Conservation (phyloP, 1,139 yeast genomes). For the Entelexis sorbosivorans region DNA sequence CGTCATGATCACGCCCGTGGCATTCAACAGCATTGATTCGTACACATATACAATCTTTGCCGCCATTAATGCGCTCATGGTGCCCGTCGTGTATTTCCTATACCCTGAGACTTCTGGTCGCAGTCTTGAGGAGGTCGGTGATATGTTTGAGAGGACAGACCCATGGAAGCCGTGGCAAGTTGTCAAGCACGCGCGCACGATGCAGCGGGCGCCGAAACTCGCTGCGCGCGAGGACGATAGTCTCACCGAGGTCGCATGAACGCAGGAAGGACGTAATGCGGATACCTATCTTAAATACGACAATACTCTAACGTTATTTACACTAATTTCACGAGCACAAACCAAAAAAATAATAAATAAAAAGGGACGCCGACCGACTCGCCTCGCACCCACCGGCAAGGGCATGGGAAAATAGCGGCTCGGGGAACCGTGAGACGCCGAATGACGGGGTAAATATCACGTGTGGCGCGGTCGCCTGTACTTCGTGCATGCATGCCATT, state of each 20-base stretch:
- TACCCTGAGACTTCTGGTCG: slow-evolving; percentile 37
- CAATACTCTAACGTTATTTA: too few species aligned
- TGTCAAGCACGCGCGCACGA: slow-evolving; percentile 25
- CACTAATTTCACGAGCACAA: too few species aligned
- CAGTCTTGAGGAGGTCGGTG: slow-evolving; percentile 39
- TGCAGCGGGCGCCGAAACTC: slow-evolving; percentile 10
- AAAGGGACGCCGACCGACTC: too few species aligned
- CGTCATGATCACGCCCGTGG: slow-evolving; percentile 36
- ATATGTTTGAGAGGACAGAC: slow-evolving; percentile 28
- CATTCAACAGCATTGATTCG: slow-evolving; percentile 32
- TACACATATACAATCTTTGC: slow-evolving; percentile 33
- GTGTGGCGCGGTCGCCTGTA: too few species aligned
- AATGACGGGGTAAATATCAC: too few species aligned
- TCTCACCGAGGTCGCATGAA: not conserved
- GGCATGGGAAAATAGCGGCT: too few species aligned
- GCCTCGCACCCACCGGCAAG: too few species aligned
- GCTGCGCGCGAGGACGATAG: not conserved
- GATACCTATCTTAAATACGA: too few species aligned
- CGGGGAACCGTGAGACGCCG: too few species aligned
- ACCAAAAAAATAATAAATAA: too few species aligned
- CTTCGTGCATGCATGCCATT: too few species aligned
- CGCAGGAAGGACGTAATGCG: too few species aligned
- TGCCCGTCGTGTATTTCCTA: slow-evolving; percentile 44
- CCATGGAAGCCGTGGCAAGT: slow-evolving; percentile 36
- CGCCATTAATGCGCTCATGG: slow-evolving; percentile 41